Base-by-base conservation (phyloP, 169 alveolate species). In the Cryptosporidium ryanae region DNA sequence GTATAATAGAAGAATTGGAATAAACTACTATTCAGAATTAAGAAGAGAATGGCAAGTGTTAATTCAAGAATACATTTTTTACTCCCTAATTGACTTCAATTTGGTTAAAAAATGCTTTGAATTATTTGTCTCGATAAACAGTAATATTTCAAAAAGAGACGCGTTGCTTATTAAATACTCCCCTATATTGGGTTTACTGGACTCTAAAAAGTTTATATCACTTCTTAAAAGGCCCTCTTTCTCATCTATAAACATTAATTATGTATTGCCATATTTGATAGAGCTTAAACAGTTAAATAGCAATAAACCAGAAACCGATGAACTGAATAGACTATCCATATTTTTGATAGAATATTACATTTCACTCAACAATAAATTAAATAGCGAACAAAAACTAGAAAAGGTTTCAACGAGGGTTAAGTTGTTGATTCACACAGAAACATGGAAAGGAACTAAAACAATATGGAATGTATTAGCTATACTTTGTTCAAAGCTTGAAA, bases 401-500 rank as follows among this genome's bases (percentile, higher is more conserved):
- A 76, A 71, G 63, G 71, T 76, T 25, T 76, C 87, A 4, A 61
- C 87, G 6, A 59, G 87, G 46, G 57, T 76, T 0, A 61, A 46
- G 18, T 17, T 76, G 4, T 23, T 59, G 44, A 29, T 61, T 17
- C 55, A 55, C 27, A 59, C 87, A 23, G 71, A 76, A 5, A 38
- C 87, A n/a, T 76, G 87, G 87, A 76, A 76, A 23, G 87, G 76
- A 17, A 59, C 38, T 18, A 76, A 61, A 29, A 61, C 87, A 43
- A 61, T 76, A 31, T 76, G 87, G 87, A 76, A 76, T 61, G 87
- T 76, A 23, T 25, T 76, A 44, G 87, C 87, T 5, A 76, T 76
- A 32, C 43, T 76, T 15, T 76, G 87, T 25, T 76, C 87, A 15
- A 76, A 44, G 27, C 59, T 76, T 15, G 71, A 76, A 2, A 65